Evolutionary conservation across 176 grass and related monocot genomes (phyloP), one percentile per base, ranked within the genome.

Genomic region (Areca catechu): DNA sequence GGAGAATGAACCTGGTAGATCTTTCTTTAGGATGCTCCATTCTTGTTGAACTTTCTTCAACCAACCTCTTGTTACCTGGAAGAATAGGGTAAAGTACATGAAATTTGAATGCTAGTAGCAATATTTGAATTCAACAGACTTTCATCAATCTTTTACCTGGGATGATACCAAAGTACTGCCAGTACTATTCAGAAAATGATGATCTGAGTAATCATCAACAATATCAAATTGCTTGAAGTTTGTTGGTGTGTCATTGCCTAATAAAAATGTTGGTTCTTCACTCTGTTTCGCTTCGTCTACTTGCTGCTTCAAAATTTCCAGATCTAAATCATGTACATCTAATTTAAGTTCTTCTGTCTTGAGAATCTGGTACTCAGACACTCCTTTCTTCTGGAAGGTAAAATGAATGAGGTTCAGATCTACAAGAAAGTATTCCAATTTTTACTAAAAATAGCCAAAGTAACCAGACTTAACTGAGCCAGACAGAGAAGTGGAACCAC

Each of bases 1-100:
- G 51, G 63, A 21, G 50, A 67, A 12, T 9, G 10, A 16, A 98
- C 79, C 93, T 72, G 91, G 76, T 37, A 98, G 72, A 82, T 89
- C 82, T 49, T 83, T 89, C 60, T 89, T 73, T 62, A 98, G 71
- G 69, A 89, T 80, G 64, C 56, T 58, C 93, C 93, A 98, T 74
- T 98, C 93, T 52, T 88, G 81, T 43, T 81, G 93, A 29, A 98
- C 77, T 74, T 75, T 98, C 84, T 89, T 92, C 63, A 89, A 47
- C 87, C 87, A 98, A 63, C 65, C 70, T 85, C 82, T 91, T 67
- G 82, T 85, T 66, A 82, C 80, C 86, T 98, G 79, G 22, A 0
- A 71, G 17, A 66, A 58, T 29, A 60, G 5, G 29, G 61, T 22
- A 48, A 54, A 22, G 34, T 19, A 76, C 16, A 60, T 12, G 16